Evolutionary conservation across 2,329 filamentous ascomycete genomes (phyloP), one percentile per base, ranked within the genome.

Genomic region (Ophiostoma himal-ulmi): DNA sequence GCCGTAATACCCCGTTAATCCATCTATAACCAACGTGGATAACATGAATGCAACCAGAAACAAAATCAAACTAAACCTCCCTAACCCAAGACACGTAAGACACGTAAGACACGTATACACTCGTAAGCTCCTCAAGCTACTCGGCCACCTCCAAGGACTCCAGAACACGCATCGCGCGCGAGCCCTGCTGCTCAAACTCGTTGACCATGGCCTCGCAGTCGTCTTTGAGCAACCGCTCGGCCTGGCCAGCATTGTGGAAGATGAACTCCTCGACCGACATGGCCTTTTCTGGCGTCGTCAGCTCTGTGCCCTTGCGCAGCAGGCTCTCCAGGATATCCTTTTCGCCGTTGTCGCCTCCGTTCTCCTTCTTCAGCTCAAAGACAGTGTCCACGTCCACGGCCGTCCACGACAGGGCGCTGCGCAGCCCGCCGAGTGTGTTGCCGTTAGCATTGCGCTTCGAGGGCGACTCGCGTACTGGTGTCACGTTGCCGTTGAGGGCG

Each of bases 221-320:
- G 48, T 84, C 81, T 76, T 89, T 90, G 70, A 99, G 82, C 78
- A 88, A 89, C 79, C 89, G 87, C 81, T 98, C 94, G 0, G 92
- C 93, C 77, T 89, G 84, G 72, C 86, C 85, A 0, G 95, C 95
- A 74, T 95, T 94, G 79, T 89, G 86, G 71, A 89, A 83, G 54
- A 99, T 91, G 93, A 94, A 99, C 79, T 97, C 89, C 78, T 97
- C 93, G 0, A 98, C 92, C 5, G 89, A 94, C 94, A 99, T 97
- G 52, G 85, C 83, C 82, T 91, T 93, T 81, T 98, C 95, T 0
- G 89, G 86, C 69, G 85, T 91, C 1, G 86, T 90, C 69, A 99
- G 80, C 17, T 86, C 86, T 0, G 83, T 83, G 14, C 86, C 88
- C 54, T 84, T 82, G 70, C 82, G 83, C 20, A 89, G 77, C 36